A percentile compares a stretch with the other conserved stretches of the same genome.
These are phyloP conservation scores for Emmonsia crescens DNA, from an alignment of 2,329 filamentous ascomycete species.

Conservation along the genomic window DNA sequence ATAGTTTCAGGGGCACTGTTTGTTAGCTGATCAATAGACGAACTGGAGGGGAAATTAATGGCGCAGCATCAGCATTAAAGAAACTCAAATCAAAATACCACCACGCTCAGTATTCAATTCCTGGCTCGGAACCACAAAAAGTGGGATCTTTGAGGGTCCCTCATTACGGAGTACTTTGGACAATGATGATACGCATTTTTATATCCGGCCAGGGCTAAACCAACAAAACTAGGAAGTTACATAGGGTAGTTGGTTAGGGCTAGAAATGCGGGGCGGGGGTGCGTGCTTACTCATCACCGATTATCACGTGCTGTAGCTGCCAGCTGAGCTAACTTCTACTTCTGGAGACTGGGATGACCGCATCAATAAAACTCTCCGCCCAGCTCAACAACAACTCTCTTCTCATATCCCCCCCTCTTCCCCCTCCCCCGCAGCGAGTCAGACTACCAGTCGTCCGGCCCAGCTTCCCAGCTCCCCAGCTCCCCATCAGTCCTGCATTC, in stretches of 20 bases:
- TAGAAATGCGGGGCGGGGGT: no score
- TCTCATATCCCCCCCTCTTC: background rate
- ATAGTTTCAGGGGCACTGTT: no score
- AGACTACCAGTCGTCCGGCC: background rate
- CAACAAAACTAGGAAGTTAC: no score
- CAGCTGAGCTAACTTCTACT: background rate
- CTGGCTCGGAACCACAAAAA: background rate
- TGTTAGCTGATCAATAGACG: no score
- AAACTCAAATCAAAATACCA: no score
- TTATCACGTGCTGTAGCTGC: background rate
- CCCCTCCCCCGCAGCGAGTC: background rate
- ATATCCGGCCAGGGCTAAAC: no score
- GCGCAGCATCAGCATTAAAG: no score
- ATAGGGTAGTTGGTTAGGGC: no score
- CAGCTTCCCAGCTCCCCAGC: background rate
- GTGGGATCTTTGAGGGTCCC: background rate
- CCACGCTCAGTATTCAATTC: no score
- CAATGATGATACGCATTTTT: no score
- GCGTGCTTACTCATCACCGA: background rate
- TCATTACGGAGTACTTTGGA: no score
- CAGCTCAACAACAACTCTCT: background rate
- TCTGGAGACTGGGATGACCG: background rate
- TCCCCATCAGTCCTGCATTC: background rate
- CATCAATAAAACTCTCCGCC: background rate
- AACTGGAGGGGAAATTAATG: no score